These are phyloP conservation scores for Scutellaria galericulata DNA, from an alignment of 257 asterid species.

Conservation along the genomic window DNA sequence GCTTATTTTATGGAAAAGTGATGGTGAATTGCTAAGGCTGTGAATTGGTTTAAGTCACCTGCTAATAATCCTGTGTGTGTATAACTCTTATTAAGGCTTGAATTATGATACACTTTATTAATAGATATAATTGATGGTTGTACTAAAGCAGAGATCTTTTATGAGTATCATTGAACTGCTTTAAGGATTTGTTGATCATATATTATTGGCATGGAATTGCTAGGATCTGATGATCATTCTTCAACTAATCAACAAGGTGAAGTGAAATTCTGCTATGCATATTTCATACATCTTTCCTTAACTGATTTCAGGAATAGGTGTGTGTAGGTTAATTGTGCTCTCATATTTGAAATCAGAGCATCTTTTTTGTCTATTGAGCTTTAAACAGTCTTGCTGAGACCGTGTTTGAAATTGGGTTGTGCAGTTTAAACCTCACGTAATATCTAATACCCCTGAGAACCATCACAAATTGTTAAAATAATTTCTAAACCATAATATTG, in stretches of 20 bases:
- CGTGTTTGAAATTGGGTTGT: too few relatives aligned
- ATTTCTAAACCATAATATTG: too few relatives aligned
- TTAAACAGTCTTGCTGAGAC: background rate
- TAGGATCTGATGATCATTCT: background rate
- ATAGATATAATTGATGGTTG: background rate
- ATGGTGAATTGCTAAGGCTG: conserved; percentile 1
- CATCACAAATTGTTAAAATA: too few relatives aligned
- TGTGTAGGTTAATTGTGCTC: too few relatives aligned
- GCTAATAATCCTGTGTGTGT: background rate
- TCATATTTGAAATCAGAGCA: background rate
- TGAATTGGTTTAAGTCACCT: conserved; percentile 15
- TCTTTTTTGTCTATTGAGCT: background rate
- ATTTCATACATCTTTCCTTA: background rate
- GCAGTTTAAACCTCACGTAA: too few relatives aligned
- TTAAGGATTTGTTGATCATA: background rate
- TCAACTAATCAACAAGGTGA: background rate
- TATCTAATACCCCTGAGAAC: too few relatives aligned
- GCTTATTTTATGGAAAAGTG: background rate
- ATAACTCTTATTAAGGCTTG: too few relatives aligned
- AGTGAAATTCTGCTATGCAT: background rate
- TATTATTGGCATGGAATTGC: background rate
- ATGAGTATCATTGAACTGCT: conserved; percentile 1
- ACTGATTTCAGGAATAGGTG: background rate
- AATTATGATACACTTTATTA: background rate
- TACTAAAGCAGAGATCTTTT: background rate